Evolutionary conservation across 2,329 filamentous ascomycete species (phyloP).

Genomic region (Ascochyta lentis): DNA sequence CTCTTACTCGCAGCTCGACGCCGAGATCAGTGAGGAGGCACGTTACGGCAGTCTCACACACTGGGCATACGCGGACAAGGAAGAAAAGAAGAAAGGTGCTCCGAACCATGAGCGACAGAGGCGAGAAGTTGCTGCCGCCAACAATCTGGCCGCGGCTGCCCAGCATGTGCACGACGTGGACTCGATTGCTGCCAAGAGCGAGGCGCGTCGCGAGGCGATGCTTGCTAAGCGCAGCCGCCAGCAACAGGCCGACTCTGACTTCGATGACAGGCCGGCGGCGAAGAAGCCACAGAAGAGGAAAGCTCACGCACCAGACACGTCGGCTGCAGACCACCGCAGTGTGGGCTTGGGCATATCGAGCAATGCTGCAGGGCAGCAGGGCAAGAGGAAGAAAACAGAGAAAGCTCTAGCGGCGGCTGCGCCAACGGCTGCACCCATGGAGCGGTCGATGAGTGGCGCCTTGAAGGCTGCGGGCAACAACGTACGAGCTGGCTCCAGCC

Average conservation of each 20-base stretch:
- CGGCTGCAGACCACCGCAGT: slow-evolving; percentile 48
- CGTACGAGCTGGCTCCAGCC: slow-evolving; percentile 60
- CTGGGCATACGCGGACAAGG: slow-evolving; percentile 92
- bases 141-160: slow-evolving; percentile 72
- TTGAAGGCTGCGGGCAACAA: slow-evolving; percentile 58
- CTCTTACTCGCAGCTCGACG: slow-evolving; percentile 83
- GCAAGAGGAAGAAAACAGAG: slow-evolving; percentile 84
- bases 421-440: slow-evolving; percentile 58
- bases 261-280: slow-evolving; percentile 67
- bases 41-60: slow-evolving; percentile 90
- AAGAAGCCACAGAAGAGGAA: slow-evolving; percentile 73
- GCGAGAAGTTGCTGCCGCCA: slow-evolving; percentile 77
- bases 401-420: slow-evolving; percentile 56
- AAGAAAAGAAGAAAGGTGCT: slow-evolving; percentile 62
- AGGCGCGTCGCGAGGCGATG: slow-evolving; percentile 82
- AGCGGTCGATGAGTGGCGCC: slow-evolving; percentile 69
- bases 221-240: slow-evolving; percentile 73
- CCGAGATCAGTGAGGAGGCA: slow-evolving; percentile 92
- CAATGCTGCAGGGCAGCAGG: slow-evolving; percentile 61
- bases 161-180: slow-evolving; percentile 81
- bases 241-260: slow-evolving; percentile 77
- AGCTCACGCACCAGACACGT: slow-evolving; percentile 57
- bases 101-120: slow-evolving; percentile 74
- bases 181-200: slow-evolving; percentile 79
- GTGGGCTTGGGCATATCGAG: slow-evolving; percentile 70